A percentile compares a stretch with the other conserved stretches of the same genome.
Evolutionary conservation across 805 yeast genomes (phyloP).

Genomic region (Candida alai): DNA sequence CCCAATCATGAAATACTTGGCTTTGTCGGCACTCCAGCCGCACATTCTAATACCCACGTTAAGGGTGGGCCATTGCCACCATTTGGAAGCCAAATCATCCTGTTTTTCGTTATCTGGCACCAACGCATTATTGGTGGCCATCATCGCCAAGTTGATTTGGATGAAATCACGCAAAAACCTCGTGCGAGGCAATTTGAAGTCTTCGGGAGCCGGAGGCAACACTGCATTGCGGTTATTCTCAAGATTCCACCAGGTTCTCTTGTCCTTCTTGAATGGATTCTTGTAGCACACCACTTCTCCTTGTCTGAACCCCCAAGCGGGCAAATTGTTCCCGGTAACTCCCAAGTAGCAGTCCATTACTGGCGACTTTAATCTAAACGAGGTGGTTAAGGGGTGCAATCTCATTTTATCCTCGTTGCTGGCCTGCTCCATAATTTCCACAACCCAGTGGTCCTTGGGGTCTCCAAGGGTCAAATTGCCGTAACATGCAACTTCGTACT

Average conservation of each 20-base stretch:
- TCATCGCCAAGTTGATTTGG: conserved; percentile 73
- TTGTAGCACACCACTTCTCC: conserved; percentile 87
- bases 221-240: conserved; percentile 62
- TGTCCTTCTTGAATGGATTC: conserved; percentile 65
- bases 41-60: conserved; percentile 73
- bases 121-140: conserved; percentile 79
- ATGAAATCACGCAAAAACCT: conserved; percentile 68
- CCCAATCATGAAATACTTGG: conserved; percentile 64
- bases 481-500: conserved; percentile 68
- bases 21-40: conserved; percentile 55
- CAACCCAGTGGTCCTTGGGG: conserved; percentile 69
- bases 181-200: conserved; percentile 68
- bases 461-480: conserved; percentile 67
- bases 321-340: conserved; percentile 76
- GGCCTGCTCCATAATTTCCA: conserved; percentile 61
- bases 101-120: conserved; percentile 70
- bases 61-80: conserved; percentile 84
- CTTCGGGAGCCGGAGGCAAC: conserved; percentile 57
- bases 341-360: conserved; percentile 79
- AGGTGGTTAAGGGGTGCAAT: conserved; percentile 79
- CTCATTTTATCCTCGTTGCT: conserved; percentile 49
- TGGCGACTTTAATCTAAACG: conserved; percentile 69
- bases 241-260: conserved; percentile 86
- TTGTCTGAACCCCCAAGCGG: conserved; percentile 97
- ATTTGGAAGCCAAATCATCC: conserved; percentile 67